A percentile compares a stretch with the other conserved stretches of the same genome.
phyloP scores from a whole-genome alignment of 2,329 filamentous ascomycete genomes.

The Nemania serpens region DNA sequence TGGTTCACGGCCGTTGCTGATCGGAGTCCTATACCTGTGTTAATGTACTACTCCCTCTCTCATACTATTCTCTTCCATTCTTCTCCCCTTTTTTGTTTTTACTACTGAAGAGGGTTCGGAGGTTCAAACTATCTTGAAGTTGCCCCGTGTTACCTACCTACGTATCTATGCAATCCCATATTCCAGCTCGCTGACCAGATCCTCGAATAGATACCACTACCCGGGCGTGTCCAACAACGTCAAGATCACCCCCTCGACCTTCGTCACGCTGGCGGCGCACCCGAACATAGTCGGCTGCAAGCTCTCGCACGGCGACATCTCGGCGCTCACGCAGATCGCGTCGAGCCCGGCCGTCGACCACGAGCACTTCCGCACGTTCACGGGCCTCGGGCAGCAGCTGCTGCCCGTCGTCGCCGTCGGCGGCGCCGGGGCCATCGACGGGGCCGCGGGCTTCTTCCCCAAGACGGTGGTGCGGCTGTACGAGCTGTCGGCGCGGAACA shows the following conservation, averaged over 20 bases:
- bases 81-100: not conserved
- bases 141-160: not conserved
- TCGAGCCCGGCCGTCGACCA: slow-evolving; percentile 64
- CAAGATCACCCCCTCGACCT: slow-evolving; percentile 61
- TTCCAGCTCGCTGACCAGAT: not conserved
- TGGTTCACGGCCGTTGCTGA: slow-evolving; percentile 66
- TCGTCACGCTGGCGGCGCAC: slow-evolving; percentile 61
- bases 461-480: slow-evolving; percentile 64
- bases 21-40: slow-evolving; percentile 59
- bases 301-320: slow-evolving; percentile 69
- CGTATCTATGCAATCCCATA: no score
- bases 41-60: slow-evolving; percentile 51
- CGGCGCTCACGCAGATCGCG: slow-evolving; percentile 65
- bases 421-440: slow-evolving; percentile 46
- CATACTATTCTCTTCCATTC: not conserved
- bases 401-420: slow-evolving; percentile 50
- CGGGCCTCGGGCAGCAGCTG: slow-evolving; percentile 68
- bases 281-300: slow-evolving; percentile 72
- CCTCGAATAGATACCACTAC: slow-evolving; percentile 60
- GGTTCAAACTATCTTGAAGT: not conserved
- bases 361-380: slow-evolving; percentile 63
- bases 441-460: slow-evolving; percentile 59
- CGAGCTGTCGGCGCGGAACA: slow-evolving; percentile 46
- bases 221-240: slow-evolving; percentile 70
- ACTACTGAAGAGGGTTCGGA: no score